These are phyloP conservation scores for Fusarium sp. DNA, from an alignment of 2,329 filamentous ascomycete genomes.

Conservation along the genomic window DNA sequence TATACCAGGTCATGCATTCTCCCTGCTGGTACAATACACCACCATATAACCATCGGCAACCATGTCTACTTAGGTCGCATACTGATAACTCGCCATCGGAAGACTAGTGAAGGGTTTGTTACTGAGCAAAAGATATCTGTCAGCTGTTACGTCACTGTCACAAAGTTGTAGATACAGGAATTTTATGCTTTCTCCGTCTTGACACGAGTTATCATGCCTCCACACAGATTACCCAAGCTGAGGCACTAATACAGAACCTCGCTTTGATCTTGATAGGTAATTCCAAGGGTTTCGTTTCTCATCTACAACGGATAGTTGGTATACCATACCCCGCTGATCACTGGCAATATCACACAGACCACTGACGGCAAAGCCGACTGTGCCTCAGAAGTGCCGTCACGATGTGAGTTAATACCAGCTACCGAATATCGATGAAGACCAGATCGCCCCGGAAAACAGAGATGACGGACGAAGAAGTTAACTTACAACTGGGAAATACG, in stretches of 20 bases:
- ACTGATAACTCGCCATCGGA: not conserved
- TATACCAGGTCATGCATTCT: not conserved
- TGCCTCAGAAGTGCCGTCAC: slow-evolving; percentile 41
- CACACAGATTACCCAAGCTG: not conserved
- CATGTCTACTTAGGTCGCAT: not conserved
- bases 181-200: not conserved
- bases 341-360: slow-evolving; percentile 31
- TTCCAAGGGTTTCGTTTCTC: slow-evolving; percentile 10
- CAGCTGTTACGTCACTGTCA: slow-evolving; percentile 10
- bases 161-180: not conserved
- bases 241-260: not conserved
- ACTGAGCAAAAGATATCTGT: not conserved
- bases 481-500: slow-evolving; percentile 21
- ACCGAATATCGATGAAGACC: slow-evolving; percentile 25
- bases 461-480: slow-evolving; percentile 28
- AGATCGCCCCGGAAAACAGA: slow-evolving; percentile 12
- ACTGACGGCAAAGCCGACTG: slow-evolving; percentile 45
- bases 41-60: slow-evolving; percentile 12
- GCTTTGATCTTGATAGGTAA: not conserved
- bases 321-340: slow-evolving; percentile 41
- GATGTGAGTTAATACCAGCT: slow-evolving; percentile 11
- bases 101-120: not conserved
- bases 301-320: slow-evolving; percentile 20
- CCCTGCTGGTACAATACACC: slow-evolving; percentile 4
- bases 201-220: no score